Evolutionary conservation across 2,329 filamentous ascomycete genomes (phyloP).

Genomic region (Phyllosticta ampelicida): DNA sequence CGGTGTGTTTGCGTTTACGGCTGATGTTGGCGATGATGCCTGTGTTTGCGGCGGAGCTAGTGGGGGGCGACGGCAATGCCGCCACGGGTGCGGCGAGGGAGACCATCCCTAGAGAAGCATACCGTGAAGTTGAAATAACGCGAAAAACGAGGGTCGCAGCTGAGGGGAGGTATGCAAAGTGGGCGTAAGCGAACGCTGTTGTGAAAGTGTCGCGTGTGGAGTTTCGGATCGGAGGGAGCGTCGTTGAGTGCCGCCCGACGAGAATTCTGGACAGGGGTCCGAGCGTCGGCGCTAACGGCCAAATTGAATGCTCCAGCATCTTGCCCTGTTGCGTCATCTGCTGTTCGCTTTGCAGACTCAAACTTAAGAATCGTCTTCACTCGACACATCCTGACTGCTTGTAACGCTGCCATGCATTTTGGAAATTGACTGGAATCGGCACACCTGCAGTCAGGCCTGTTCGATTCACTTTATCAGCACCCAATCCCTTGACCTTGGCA

Average conservation of each 20-base stretch:
- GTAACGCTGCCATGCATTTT: neutral
- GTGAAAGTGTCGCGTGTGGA: constrained; percentile 7
- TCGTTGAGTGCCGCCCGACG: constrained; percentile 1
- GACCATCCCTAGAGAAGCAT: constrained; percentile 20
- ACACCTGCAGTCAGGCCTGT: too few species aligned
- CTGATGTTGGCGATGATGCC: constrained; percentile 28
- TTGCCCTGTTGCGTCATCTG: neutral
- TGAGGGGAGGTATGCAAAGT: neutral
- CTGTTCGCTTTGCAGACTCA: too few species aligned
- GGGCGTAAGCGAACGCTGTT: neutral
- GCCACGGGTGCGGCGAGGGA: constrained; percentile 26
- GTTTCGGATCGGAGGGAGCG: neutral
- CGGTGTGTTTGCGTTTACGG: constrained; percentile 28
- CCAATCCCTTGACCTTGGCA: neutral
- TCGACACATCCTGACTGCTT: neutral
- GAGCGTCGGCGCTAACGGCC: neutral
- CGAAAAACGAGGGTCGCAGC: neutral
- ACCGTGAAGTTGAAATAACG: neutral
- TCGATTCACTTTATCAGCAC: neutral
- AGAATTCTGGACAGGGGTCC: constrained; percentile 1
- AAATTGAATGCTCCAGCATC: neutral
- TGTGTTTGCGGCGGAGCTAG: constrained; percentile 15
- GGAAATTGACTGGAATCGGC: too few species aligned
- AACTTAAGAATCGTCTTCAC: too few species aligned
- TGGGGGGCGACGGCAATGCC: constrained; percentile 15